Percentiles rank a stretch among this genome's conserved stretches.
Evolutionary conservation across 305 asterid genomes (phyloP).

Genomic region (Fraxinus nigra): DNA sequence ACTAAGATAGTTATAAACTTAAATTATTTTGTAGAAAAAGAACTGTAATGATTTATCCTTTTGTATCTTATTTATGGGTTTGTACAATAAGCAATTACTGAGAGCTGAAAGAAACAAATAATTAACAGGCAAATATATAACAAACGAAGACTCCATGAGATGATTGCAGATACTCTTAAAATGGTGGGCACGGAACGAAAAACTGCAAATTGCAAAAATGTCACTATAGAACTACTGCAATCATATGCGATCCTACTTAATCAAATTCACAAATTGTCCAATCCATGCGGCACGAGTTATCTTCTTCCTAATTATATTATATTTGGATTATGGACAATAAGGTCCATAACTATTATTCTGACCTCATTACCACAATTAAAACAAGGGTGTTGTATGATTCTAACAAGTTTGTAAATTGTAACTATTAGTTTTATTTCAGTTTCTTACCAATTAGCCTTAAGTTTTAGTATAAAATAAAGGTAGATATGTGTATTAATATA

Average conservation of each 20-base stretch:
- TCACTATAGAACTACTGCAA: background rate
- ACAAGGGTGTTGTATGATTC: background rate
- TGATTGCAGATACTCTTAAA: background rate
- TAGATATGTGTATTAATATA: background rate
- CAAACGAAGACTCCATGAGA: background rate
- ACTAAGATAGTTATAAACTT: background rate
- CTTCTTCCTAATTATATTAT: background rate
- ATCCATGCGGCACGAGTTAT: background rate
- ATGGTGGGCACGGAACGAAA: background rate
- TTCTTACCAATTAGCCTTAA: background rate
- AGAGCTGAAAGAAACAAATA: constrained; percentile 3
- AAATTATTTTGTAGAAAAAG: background rate
- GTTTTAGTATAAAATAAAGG: background rate
- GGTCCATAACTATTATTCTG: background rate
- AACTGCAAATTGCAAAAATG: background rate
- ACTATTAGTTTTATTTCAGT: background rate
- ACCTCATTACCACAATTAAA: background rate
- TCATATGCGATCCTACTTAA: constrained; percentile 10
- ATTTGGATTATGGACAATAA: background rate
- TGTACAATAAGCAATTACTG: background rate
- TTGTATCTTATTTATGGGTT: background rate
- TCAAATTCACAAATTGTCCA: background rate
- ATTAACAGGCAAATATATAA: background rate
- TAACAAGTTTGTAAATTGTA: background rate
- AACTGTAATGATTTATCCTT: background rate